A percentile compares a stretch with the other conserved stretches of the same genome.
phyloP scores from a whole-genome alignment of 805 yeast genomes.

The Hanseniaspora meyeri region DNA sequence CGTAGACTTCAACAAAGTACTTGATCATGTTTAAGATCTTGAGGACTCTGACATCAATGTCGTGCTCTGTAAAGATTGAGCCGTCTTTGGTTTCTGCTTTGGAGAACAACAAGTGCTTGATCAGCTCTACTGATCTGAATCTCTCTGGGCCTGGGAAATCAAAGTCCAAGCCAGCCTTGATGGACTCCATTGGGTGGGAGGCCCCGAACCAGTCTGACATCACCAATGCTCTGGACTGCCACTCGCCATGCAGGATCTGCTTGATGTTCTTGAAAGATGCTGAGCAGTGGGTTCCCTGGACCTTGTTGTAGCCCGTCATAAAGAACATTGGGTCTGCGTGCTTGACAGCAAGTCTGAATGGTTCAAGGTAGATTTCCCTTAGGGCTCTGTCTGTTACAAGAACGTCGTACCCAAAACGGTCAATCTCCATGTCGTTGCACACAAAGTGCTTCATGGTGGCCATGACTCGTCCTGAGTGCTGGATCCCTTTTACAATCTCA shows the following conservation, averaged over 20 bases:
- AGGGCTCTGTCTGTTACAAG: slow-evolving; percentile 47
- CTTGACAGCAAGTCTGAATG: slow-evolving; percentile 48
- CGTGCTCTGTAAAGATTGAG: slow-evolving; percentile 15
- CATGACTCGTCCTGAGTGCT: slow-evolving; percentile 35
- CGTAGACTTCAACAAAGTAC: slow-evolving; percentile 22
- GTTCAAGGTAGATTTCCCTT: slow-evolving; percentile 51
- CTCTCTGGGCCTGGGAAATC: slow-evolving; percentile 58
- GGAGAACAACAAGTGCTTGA: slow-evolving; percentile 33
- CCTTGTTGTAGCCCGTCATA: slow-evolving; percentile 54
- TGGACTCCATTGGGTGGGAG: slow-evolving; percentile 36
- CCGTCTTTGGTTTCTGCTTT: slow-evolving; percentile 29
- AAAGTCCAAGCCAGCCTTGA: slow-evolving; percentile 46
- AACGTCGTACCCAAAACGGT: slow-evolving; percentile 38
- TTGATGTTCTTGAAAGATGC: slow-evolving; percentile 41
- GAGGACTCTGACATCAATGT: slow-evolving; percentile 39
- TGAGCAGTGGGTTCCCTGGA: slow-evolving; percentile 53
- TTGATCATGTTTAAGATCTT: slow-evolving; percentile 38
- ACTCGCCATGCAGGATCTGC: slow-evolving; percentile 38
- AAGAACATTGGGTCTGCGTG: slow-evolving; percentile 41
- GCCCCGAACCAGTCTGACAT: slow-evolving; percentile 60
- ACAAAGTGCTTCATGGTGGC: slow-evolving; percentile 54
- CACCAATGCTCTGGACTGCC: slow-evolving; percentile 43
- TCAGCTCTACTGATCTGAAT: slow-evolving; percentile 31
- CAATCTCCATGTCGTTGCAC: slow-evolving; percentile 51
- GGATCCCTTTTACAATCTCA: slow-evolving; percentile 43